These are phyloP conservation scores for Brassica carinata DNA, from an alignment of 345 rosid species.

Conservation along the genomic window DNA sequence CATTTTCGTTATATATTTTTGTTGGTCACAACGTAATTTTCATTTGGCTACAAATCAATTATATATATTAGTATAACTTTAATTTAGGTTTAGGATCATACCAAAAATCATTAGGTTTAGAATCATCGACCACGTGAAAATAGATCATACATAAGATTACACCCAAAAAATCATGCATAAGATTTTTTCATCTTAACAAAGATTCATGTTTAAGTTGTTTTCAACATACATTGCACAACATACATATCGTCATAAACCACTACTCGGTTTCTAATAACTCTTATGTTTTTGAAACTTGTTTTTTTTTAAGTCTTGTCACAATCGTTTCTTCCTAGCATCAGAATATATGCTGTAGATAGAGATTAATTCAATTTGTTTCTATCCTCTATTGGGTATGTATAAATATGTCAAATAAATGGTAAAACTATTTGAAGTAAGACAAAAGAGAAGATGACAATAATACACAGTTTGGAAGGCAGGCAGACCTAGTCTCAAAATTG, in stretches of 20 bases:
- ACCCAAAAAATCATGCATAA: background rate
- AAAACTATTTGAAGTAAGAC: background rate
- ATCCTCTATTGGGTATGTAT: background rate
- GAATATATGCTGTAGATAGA: background rate
- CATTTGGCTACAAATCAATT: background rate
- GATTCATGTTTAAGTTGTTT: background rate
- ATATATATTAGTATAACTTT: background rate
- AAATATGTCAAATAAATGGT: background rate
- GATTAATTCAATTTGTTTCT: background rate
- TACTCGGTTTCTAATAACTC: background rate
- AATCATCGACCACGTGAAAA: background rate
- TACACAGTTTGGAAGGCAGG: constrained; percentile 3
- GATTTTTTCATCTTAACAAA: background rate
- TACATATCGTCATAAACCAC: background rate
- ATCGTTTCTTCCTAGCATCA: background rate
- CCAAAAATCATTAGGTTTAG: background rate
- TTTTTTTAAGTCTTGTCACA: background rate
- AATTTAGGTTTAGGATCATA: background rate
- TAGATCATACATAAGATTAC: background rate
- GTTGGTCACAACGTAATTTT: background rate
- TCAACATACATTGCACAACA: background rate
- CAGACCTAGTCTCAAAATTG: constrained; percentile 12
- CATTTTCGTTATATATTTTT: too few species aligned
- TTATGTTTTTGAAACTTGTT: background rate
- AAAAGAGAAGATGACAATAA: constrained; percentile 10